Evolutionary conservation across 805 yeast species (phyloP).

Genomic region (Teunomyces aglyptinius): DNA sequence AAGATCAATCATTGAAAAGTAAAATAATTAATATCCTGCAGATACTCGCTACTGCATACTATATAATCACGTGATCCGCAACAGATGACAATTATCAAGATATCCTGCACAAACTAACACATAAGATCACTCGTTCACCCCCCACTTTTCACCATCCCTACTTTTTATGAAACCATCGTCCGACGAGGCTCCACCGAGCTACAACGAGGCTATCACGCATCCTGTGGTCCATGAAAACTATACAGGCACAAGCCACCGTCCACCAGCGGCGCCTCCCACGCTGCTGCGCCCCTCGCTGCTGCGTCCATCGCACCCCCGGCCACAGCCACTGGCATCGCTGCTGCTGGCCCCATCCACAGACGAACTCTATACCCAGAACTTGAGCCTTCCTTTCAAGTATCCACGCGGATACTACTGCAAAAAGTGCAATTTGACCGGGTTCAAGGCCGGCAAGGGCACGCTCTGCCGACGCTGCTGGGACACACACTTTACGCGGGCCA

Average conservation of each 20-base stretch:
- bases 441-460: constrained; percentile 22
- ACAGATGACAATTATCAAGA: too few relatives aligned
- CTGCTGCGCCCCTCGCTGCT: constrained; percentile 10
- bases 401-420: constrained; percentile 31
- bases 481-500: constrained; percentile 21
- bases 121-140: too few relatives aligned
- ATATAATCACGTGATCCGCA: too few relatives aligned
- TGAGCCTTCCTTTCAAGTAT: constrained; percentile 25
- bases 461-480: constrained; percentile 33
- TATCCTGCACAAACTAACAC: too few relatives aligned
- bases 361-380: constrained; percentile 14
- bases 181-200: constrained; percentile 42
- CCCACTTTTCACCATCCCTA: neutral
- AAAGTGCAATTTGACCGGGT: constrained; percentile 37
- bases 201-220: constrained; percentile 42
- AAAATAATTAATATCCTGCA: too few relatives aligned
- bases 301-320: constrained; percentile 6
- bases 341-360: constrained; percentile 1
- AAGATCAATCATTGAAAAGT: too few relatives aligned
- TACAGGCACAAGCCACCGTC: constrained; percentile 5
- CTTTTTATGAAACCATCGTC: neutral
- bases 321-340: constrained; percentile 2
- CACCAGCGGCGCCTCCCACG: constrained; percentile 7
- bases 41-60: too few relatives aligned
- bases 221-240: constrained; percentile 7